Base-by-base conservation (phyloP, 805 yeast genomes). In the Barnettozyma wickerhamii region DNA sequence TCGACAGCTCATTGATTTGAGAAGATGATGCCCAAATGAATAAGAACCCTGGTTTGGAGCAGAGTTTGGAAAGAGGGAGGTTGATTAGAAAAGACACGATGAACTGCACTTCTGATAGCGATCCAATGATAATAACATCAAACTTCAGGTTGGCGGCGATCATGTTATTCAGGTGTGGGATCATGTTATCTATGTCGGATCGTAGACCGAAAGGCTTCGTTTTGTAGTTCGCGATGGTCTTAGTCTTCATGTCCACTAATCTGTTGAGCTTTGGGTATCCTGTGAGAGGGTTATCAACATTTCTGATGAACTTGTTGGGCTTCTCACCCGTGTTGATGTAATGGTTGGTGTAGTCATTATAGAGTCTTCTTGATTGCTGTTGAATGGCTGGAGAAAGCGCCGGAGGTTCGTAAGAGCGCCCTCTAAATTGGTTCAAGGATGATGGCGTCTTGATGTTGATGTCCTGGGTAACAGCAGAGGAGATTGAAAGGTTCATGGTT, bases 81-180 rank as follows among this genome's bases (percentile, higher is more conserved):
- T 73, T 75, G 2, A 74, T 63, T 19, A 90, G 64, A 3, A 81
- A 52, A 1, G 86, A 84, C 33, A 75, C 69, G 15, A 84, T 66
- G 40, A 84, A 72, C 53, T 81, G 89, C 53, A 83, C 79, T 48
- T 84, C 90, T 1, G 83, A 75, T 37, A 91, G 67, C 3, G 93
- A 91, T 1, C 95, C 95, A 40, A 90, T 78, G 95, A 91, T 87
- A 12, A 91, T 84, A 10, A 88, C 95, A 58, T 90, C 96, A 60
- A 90, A 91, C 45, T 75, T 77, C 29, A 85, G 55, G 42, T 79
- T 76, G 15, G 66, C 65, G 14, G 63, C 59, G 24, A 78, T 75
- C 95, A 95, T 84, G 17, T 60, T 55, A 42, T 75, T 71, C 42
- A 90, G 64, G 0, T 74, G 71, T 1, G 74, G 72, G 6, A 77